These are phyloP conservation scores for Pseudopithomyces maydicus DNA, from an alignment of 2,329 filamentous ascomycete genomes.

Conservation along the genomic window DNA sequence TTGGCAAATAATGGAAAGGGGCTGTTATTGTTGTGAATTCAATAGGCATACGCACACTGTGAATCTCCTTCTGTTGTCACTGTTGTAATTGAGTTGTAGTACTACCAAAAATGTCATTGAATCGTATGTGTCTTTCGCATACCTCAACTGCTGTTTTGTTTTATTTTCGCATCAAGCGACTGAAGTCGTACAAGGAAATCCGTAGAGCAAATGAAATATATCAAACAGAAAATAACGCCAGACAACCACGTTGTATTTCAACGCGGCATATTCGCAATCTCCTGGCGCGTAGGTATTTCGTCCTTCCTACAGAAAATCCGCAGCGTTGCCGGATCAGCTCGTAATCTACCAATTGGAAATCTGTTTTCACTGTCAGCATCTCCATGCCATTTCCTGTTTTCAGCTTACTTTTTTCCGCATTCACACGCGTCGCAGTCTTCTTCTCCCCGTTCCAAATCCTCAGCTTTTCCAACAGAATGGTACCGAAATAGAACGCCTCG, in stretches of 20 bases:
- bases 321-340: constrained; percentile 9
- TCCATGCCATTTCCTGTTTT: neutral
- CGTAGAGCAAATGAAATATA: too few relatives aligned
- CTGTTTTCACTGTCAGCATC: constrained; percentile 7
- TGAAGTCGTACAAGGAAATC: too few relatives aligned
- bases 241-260: neutral
- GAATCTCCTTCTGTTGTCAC: too few relatives aligned
- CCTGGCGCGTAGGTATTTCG: neutral
- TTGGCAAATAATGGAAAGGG: too few relatives aligned
- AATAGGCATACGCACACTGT: too few relatives aligned
- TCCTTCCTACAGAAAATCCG: neutral
- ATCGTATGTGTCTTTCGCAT: too few relatives aligned
- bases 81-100: too few relatives aligned
- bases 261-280: neutral
- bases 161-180: too few relatives aligned
- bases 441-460: constrained; percentile 25
- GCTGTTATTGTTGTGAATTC: too few relatives aligned
- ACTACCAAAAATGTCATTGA: too few relatives aligned
- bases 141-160: too few relatives aligned
- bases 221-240: neutral
- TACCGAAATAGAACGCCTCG: constrained; percentile 23
- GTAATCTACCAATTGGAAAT: constrained; percentile 10
- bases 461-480: constrained; percentile 24
- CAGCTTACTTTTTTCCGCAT: constrained; percentile 21
- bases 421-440: constrained; percentile 20